These are phyloP conservation scores for Aspergillus sp. DNA, from an alignment of 2,329 filamentous ascomycete genomes.

Conservation along the genomic window DNA sequence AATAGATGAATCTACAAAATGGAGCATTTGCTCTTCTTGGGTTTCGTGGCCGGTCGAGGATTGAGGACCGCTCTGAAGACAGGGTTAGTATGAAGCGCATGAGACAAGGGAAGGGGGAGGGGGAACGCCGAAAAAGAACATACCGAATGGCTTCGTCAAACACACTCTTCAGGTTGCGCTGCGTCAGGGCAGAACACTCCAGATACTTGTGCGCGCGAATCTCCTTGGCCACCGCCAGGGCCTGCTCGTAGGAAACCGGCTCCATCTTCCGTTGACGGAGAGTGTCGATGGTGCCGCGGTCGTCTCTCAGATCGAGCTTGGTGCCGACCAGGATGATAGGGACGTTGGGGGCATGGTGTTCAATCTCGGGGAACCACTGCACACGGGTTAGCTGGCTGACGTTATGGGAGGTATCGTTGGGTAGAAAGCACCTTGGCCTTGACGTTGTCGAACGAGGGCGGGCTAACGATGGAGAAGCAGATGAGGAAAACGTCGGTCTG, in stretches of 20 bases:
- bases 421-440: slow-evolving; percentile 77
- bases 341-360: slow-evolving; percentile 91
- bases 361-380: slow-evolving; percentile 96
- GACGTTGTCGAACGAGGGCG: slow-evolving; percentile 97
- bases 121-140: slow-evolving; percentile 30
- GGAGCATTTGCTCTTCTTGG: slow-evolving; percentile 47
- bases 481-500: slow-evolving; percentile 98
- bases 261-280: slow-evolving; percentile 92
- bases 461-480: slow-evolving; percentile 97
- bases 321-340: slow-evolving; percentile 97
- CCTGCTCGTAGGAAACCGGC: slow-evolving; percentile 93
- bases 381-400: slow-evolving; percentile 9
- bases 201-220: slow-evolving; percentile 97
- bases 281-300: slow-evolving; percentile 75
- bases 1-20: slow-evolving; percentile 39
- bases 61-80: slow-evolving; percentile 47
- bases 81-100: background rate
- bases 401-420: background rate
- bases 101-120: background rate
- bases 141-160: slow-evolving; percentile 99
- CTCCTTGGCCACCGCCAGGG: slow-evolving; percentile 83
- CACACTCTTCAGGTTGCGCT: slow-evolving; percentile 95
- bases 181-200: slow-evolving; percentile 94
- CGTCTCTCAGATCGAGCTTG: slow-evolving; percentile 93
- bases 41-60: slow-evolving; percentile 46